Base-by-base conservation (phyloP, 129 eudicot species). In the Oenanthe sinensis region DNA sequence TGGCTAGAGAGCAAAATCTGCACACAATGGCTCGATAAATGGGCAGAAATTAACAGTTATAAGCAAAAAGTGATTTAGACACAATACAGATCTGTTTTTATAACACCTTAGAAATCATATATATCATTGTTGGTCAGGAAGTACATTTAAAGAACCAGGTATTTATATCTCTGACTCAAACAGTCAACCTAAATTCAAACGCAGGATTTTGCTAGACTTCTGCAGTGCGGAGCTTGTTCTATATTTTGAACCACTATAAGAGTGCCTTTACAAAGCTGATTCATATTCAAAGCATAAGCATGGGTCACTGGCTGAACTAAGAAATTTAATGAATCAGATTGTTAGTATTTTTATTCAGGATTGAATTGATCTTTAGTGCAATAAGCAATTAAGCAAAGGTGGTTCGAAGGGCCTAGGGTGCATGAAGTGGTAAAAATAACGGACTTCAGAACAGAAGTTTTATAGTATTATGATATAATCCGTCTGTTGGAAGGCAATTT, bases 1-100 rank as follows among this genome's bases (percentile, higher is more conserved):
- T 85, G 72, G 73, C 91, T 84, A 15, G 97, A 86, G 77, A 96
- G 88, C 80, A 96, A 85, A 72, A 96, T 86, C 99, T 96, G 97
- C 89, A 88, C 42, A 62, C 17, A 83, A 75, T 42, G 79, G 52
- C 71, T 55, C 55, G 40, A 78, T 43, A 80, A 65, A 72, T 75
- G 67, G 67, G 20, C 49, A 9, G 67, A 77, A 42, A 52, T 4
- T 19, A 22, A 28, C 13, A 73, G 17, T 44, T 3, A 43, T 43
- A 43, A 58, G 24, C 37, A 58, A 16, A 78, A 30, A 67, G 43
- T 30, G 3, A 19, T 52, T 19, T 7, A 6, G 26, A 77, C 54
- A 42, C 17, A 22, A 39, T 44, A 17, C 46, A 62, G 24, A 30
- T 15, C 20, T 43, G 19, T 24, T n/a, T 63, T 65, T 12, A 67